Evolutionary conservation across 129 eudicot genomes (phyloP), one percentile per base, ranked within the genome.

Genomic region (Centaurea solstitialis): DNA sequence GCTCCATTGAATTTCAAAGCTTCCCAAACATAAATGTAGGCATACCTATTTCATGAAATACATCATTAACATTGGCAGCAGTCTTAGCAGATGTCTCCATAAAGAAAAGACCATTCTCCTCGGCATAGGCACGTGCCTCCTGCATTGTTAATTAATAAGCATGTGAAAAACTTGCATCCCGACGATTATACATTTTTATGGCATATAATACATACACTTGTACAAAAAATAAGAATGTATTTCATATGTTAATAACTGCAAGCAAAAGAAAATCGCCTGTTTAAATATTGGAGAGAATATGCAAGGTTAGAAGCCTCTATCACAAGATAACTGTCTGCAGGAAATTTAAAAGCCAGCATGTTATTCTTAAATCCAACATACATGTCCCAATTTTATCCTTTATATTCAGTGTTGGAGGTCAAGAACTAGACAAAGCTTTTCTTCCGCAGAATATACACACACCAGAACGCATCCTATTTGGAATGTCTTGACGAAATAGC

Each of bases 51-150:
- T 94, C 99, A 76, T 92, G 84, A 81, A 94, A 94, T 41, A 90
- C 83, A 24, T 92, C 99, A 81, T 94, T 89, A 47, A 94, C 99
- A 85, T 94, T 94, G 24, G 80, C 88, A 61, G 99, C 97, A 62
- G 99, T 92, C 85, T 94, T 94, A 37, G 99, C 99, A 76, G 99
- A 94, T 70, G 99, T 94, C 85, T 94, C 97, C 91, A 90, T 79
- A 86, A 92, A 89, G 83, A 94, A 94, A 57, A 94, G 96, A 62
- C 92, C 97, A 81, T 94, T 94, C 74, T 90, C 99, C 65, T 92
- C 97, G 0, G 99, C 97, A 85, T 94, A 94, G 22, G 67, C 78
- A 2, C 93, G 93, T 45, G 99, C 97, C 82, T 94, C 99, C 99
- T 92, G 88, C 82, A 87, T 65, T 23, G 41, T 70, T 57, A 41